phyloP scores from a whole-genome alignment of 805 yeast species.

The Isabelozyma gotoi region DNA sequence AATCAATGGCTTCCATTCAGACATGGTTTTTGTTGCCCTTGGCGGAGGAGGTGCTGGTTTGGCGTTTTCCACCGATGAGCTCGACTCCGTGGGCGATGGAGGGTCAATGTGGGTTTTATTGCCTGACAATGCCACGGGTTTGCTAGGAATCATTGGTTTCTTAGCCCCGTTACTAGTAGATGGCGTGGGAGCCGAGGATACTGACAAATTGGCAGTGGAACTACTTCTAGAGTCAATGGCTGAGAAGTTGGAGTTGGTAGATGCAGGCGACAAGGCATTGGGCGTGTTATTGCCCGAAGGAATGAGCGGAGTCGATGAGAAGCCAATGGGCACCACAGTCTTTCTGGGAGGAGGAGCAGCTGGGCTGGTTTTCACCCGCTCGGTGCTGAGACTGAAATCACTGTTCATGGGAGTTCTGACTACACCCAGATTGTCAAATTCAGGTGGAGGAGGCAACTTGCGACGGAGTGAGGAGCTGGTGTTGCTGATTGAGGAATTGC shows the following conservation, averaged over 20 bases:
- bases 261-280: constrained; percentile 5
- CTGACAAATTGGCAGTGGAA: constrained; percentile 13
- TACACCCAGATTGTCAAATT: not conserved
- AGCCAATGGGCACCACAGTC: constrained; percentile 26
- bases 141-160: constrained; percentile 37
- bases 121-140: constrained; percentile 29
- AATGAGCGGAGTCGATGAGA: constrained; percentile 37
- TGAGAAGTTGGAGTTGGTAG: constrained; percentile 2
- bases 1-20: constrained; percentile 52
- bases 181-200: constrained; percentile 2
- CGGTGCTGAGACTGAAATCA: too few relatives aligned
- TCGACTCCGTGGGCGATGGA: not conserved
- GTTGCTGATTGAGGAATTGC: too few relatives aligned
- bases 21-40: constrained; percentile 23
- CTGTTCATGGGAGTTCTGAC: not conserved
- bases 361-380: constrained; percentile 10
- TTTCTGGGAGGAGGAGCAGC: constrained; percentile 7
- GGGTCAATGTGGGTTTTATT: constrained; percentile 11
- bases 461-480: constrained; percentile 15
- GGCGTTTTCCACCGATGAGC: not conserved
- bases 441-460: constrained; percentile 7
- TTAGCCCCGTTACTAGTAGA: constrained; percentile 6
- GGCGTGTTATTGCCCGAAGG: constrained; percentile 35
- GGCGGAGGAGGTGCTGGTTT: constrained; percentile 16
- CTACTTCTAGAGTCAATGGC: constrained; percentile 7